Evolutionary conservation across 2,329 filamentous ascomycete species (phyloP), one percentile per base, ranked within the genome.

Genomic region (Capronia epimyces): DNA sequence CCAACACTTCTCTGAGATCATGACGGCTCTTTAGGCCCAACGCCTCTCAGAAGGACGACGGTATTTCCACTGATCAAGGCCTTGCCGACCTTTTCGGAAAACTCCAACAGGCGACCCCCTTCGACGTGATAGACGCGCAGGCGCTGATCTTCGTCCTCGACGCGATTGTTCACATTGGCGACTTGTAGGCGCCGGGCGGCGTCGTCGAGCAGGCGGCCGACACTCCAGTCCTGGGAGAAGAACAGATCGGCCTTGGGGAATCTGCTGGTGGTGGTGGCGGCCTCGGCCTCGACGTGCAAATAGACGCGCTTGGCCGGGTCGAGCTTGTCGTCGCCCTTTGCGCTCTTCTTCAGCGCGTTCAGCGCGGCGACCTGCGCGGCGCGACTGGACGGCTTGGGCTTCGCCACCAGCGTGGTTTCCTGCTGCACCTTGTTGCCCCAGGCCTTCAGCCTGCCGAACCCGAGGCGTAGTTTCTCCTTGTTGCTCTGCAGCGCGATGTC

Each of bases 41-140:
- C 84, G 0, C 93, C 93, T 55, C 93, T 77, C 46, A 98, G 64
- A 62, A 98, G 66, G 20, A 97, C 89, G 57, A 98, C 81, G 9
- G 89, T 96, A 66, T 98, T 91, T 1, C 93, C 93, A 60, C 80
- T 90, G 58, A 81, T 80, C 52, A 94, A 74, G 12, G 76, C 77
- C 46, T 76, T 75, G 3, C 89, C 89, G 49, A 95, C 75, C 73
- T 91, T 90, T 69, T 96, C 90, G 20, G 79, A 82, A 63, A 94
- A 98, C 53, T 93, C 90, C 57, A 98, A 69, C 56, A 98, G 68
- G 51, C 89, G 75, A 0, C 93, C 93, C 0, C 86, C 87, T 65
- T 98, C 90, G 0, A 98, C 87, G 66, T 97, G 90, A 64, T 95
- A 98, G 0, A 98, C 82, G 7, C 93, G 74, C 58, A 98, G 67